Evolutionary conservation across 2,329 filamentous ascomycete species (phyloP).

Genomic region (Colletotrichum agaves): DNA sequence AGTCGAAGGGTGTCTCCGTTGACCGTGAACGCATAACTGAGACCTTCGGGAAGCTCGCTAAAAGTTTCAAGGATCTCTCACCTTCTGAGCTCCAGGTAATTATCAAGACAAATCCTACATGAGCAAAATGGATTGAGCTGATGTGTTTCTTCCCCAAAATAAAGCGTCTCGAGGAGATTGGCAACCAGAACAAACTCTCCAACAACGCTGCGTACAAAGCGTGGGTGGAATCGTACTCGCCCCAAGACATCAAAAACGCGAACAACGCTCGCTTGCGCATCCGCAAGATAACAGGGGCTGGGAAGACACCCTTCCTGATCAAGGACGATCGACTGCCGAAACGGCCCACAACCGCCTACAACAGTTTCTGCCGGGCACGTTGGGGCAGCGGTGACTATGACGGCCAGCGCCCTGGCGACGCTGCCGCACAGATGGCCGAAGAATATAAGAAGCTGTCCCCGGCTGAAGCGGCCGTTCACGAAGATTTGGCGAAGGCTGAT

Average conservation of each 20-base stretch:
- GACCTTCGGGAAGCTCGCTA: constrained; percentile 44
- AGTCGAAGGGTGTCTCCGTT: constrained; percentile 40
- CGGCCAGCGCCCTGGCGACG: constrained; percentile 38
- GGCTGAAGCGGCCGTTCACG: constrained; percentile 54
- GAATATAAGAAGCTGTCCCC: constrained; percentile 58
- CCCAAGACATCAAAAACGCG: constrained; percentile 54
- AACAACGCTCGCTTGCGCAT: constrained; percentile 60
- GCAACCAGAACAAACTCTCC: constrained; percentile 51
- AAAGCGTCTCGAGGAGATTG: constrained; percentile 50
- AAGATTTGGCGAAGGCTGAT: constrained; percentile 46
- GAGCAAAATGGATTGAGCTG: background rate
- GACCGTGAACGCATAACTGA: background rate
- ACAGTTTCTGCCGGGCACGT: constrained; percentile 52
- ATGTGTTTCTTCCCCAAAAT: background rate
- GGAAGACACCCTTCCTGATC: constrained; percentile 44
- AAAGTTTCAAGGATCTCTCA: constrained; percentile 53
- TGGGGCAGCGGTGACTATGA: constrained; percentile 46
- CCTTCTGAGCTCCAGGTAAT: constrained; percentile 56
- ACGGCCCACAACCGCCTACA: constrained; percentile 46
- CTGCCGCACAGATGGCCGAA: constrained; percentile 39
- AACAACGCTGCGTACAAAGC: constrained; percentile 55
- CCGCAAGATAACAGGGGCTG: constrained; percentile 43
- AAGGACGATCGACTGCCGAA: constrained; percentile 61
- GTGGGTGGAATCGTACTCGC: constrained; percentile 60
- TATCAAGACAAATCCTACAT: background rate